A percentile compares a stretch with the other conserved stretches of the same genome.
These are phyloP conservation scores for Canariomyces notabilis DNA, from an alignment of 2,329 filamentous ascomycete species.

Conservation along the genomic window DNA sequence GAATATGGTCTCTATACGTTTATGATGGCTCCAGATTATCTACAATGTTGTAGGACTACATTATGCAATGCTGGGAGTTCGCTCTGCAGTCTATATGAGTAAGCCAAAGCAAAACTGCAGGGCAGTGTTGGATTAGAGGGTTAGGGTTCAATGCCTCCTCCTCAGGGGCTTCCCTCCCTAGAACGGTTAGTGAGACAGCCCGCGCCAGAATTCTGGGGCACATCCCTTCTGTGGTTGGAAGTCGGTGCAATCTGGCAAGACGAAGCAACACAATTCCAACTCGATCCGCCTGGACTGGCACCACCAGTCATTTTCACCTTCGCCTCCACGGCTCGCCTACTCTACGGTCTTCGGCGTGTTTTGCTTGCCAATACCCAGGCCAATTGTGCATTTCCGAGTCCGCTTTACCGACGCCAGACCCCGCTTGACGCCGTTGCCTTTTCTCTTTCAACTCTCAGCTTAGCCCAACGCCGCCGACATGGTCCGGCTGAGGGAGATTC, in stretches of 20 bases:
- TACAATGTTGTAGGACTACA: too few species aligned
- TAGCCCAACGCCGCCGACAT: conserved; percentile 48
- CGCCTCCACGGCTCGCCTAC: conserved; percentile 16
- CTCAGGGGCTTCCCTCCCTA: neutral
- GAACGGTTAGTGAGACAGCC: conserved; percentile 3
- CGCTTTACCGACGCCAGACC: neutral
- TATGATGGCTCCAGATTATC: too few species aligned
- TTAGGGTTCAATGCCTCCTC: conserved; percentile 9
- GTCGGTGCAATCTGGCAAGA: conserved; percentile 29
- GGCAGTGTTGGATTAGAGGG: conserved; percentile 2
- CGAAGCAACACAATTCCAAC: conserved; percentile 16
- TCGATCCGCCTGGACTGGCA: conserved; percentile 10
- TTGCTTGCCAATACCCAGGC: conserved; percentile 1
- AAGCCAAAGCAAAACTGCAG: too few species aligned
- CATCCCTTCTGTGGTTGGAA: conserved; percentile 16
- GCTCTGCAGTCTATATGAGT: too few species aligned
- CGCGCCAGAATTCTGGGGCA: conserved; percentile 17
- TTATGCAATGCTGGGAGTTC: too few species aligned
- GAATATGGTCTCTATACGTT: too few species aligned
- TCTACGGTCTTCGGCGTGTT: conserved; percentile 18
- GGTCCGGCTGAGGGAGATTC: conserved; percentile 95
- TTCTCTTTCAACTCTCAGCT: neutral
- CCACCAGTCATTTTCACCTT: conserved; percentile 3
- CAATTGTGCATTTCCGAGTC: conserved; percentile 10
- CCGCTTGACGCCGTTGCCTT: neutral